A percentile compares a stretch with the other conserved stretches of the same genome.
These are phyloP conservation scores for Scheffersomyces stambukii DNA, from an alignment of 1,139 yeast species.

Conservation along the genomic window DNA sequence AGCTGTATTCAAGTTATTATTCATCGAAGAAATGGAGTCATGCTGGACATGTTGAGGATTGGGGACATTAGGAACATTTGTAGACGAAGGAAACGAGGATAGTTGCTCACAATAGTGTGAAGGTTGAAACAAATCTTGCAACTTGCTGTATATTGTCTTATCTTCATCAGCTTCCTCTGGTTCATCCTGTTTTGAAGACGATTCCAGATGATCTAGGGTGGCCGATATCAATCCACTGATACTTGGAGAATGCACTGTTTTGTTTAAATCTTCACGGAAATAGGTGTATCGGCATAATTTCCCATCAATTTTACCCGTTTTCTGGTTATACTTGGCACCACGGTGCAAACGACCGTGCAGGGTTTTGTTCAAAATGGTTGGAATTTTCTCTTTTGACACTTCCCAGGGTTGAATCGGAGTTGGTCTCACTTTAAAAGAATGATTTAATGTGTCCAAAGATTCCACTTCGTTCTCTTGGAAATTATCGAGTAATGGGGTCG, in stretches of 20 bases:
- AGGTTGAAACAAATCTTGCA: constrained; percentile 31
- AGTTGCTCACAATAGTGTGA: constrained; percentile 13
- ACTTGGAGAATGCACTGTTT: constrained; percentile 87
- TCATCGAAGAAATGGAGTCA: constrained; percentile 4
- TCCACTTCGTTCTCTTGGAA: constrained; percentile 64
- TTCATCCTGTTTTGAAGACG: constrained; percentile 9
- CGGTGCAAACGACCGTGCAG: too few species aligned
- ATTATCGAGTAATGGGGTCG: constrained; percentile 26
- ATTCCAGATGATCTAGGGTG: not conserved
- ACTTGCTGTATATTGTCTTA: constrained; percentile 10
- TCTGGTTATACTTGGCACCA: constrained; percentile 7
- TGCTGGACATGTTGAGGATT: constrained; percentile 4
- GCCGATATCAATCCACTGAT: constrained; percentile 65
- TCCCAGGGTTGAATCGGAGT: constrained; percentile 78
- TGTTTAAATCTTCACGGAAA: constrained; percentile 82
- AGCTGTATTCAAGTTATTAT: not conserved
- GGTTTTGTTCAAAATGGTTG: constrained; percentile 26
- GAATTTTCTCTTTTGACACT: constrained; percentile 28
- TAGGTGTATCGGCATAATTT: constrained; percentile 69
- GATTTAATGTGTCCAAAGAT: constrained; percentile 31
- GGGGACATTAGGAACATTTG: constrained; percentile 2
- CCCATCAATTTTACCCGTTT: constrained; percentile 17
- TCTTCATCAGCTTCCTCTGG: constrained; percentile 12
- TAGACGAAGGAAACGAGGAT: constrained; percentile 9
- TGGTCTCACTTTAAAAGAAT: constrained; percentile 65